These are phyloP conservation scores for Phaffomyces antillensis DNA, from an alignment of 805 yeast genomes.

Conservation along the genomic window DNA sequence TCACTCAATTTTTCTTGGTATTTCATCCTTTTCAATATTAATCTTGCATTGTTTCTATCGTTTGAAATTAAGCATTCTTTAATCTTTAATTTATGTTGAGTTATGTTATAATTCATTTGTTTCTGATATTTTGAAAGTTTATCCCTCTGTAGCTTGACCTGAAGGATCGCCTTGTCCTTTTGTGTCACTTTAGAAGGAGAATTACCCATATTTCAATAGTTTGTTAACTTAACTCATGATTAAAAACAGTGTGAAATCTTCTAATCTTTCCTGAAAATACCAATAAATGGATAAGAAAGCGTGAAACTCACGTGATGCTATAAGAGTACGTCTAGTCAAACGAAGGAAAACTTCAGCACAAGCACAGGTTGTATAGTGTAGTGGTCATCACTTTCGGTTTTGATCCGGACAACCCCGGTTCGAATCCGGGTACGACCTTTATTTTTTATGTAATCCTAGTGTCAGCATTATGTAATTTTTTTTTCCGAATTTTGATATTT, in stretches of 20 bases:
- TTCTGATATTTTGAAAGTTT: constrained; percentile 60
- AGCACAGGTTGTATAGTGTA: constrained; percentile 44
- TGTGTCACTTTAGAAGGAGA: constrained; percentile 50
- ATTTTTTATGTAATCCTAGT: constrained; percentile 11
- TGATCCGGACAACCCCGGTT: constrained; percentile 71
- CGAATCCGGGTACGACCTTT: constrained; percentile 81
- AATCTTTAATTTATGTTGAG: constrained; percentile 43
- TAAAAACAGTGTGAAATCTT: too few relatives aligned
- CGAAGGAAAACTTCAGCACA: not conserved
- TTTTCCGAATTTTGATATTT: not conserved
- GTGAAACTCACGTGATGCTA: not conserved
- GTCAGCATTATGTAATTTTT: not conserved
- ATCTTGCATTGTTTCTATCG: constrained; percentile 46
- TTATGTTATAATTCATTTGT: constrained; percentile 49
- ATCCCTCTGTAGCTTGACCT: constrained; percentile 84
- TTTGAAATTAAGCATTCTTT: constrained; percentile 23
- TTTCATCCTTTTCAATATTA: constrained; percentile 69
- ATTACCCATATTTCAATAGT: constrained; percentile 17
- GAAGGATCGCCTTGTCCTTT: constrained; percentile 81
- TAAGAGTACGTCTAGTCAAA: not conserved
- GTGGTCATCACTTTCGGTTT: constrained; percentile 57
- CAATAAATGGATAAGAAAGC: not conserved
- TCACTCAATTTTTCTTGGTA: constrained; percentile 70
- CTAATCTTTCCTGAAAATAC: too few relatives aligned
- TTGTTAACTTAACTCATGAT: too few relatives aligned